A percentile compares a stretch with the other conserved stretches of the same genome.
Evolutionary conservation across 179 eudicot species (phyloP).

Genomic region (Corrigiola litoralis): DNA sequence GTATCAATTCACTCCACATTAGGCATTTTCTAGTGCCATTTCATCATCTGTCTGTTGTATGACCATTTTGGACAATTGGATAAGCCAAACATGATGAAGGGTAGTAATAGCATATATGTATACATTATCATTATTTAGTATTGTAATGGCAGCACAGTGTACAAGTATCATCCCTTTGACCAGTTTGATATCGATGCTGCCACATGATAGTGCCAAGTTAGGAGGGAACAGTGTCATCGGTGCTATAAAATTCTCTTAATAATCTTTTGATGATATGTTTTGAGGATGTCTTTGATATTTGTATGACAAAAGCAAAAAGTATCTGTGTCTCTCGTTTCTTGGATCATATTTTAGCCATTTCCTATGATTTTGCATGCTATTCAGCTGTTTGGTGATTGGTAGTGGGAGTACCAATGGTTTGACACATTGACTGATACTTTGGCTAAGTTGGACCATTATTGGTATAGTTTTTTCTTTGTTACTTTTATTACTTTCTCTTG

Average conservation of each 20-base stretch:
- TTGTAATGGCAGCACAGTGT: not conserved
- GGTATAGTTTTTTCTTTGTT: not conserved
- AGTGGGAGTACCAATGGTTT: constrained; percentile 25
- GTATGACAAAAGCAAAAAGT: constrained; percentile 4
- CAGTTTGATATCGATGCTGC: constrained; percentile 14
- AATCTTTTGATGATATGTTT: not conserved
- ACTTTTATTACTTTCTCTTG: no score
- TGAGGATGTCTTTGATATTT: constrained; percentile 6
- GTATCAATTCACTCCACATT: no score
- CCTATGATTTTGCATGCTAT: not conserved
- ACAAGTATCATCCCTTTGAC: not conserved
- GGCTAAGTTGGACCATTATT: constrained; percentile 14
- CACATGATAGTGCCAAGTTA: constrained; percentile 25
- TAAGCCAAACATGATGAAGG: not conserved
- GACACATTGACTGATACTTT: no score
- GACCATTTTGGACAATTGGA: not conserved
- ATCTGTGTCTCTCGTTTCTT: constrained; percentile 17
- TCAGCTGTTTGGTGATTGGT: constrained; percentile 12
- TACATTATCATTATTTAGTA: not conserved
- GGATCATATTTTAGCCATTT: not conserved
- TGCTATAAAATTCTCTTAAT: constrained; percentile 4
- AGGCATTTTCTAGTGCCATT: no score
- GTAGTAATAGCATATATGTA: no score
- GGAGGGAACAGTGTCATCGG: constrained; percentile 27
- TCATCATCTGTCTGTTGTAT: no score